phyloP scores from a whole-genome alignment of 2,329 filamentous ascomycete species.

The Aspergillus alliaceus region DNA sequence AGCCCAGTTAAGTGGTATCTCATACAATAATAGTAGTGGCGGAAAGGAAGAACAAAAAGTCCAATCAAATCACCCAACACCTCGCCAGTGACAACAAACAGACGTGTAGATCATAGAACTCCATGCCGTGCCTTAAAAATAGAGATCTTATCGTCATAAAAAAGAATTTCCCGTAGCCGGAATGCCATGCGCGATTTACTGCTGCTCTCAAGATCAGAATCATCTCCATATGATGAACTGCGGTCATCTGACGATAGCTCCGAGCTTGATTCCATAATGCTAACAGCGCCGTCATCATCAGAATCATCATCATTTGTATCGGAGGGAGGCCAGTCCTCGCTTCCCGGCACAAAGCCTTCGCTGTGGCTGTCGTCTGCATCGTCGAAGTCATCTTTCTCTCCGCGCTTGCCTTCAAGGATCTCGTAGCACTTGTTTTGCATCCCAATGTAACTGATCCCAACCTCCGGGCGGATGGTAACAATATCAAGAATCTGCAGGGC shows the following conservation, averaged over 20 bases:
- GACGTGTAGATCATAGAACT: slow-evolving; percentile 33
- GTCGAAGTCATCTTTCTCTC: slow-evolving; percentile 39
- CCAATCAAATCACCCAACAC: slow-evolving; percentile 7
- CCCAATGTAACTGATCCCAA: slow-evolving; percentile 75
- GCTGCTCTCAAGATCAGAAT: slow-evolving; percentile 41
- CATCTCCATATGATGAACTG: slow-evolving; percentile 43
- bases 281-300: slow-evolving; percentile 37
- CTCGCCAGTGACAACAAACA: not conserved
- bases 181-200: slow-evolving; percentile 49
- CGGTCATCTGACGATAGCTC: slow-evolving; percentile 26
- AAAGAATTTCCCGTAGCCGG: slow-evolving; percentile 73
- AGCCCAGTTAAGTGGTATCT: slow-evolving; percentile 16
- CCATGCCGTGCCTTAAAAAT: slow-evolving; percentile 76
- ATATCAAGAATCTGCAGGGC: slow-evolving; percentile 77
- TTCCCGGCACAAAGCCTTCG: slow-evolving; percentile 44
- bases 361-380: slow-evolving; percentile 49
- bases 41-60: not conserved
- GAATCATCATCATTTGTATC: slow-evolving; percentile 48
- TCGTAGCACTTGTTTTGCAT: slow-evolving; percentile 79
- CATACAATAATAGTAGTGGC: not conserved
- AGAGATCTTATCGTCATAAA: slow-evolving; percentile 79
- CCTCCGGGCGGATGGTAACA: slow-evolving; percentile 71
- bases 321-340: slow-evolving; percentile 46
- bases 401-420: slow-evolving; percentile 62
- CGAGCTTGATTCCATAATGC: slow-evolving; percentile 21